Evolutionary conservation across 192 early-diverging fungal genomes (phyloP).

Genomic region (Coemansia sp.): DNA sequence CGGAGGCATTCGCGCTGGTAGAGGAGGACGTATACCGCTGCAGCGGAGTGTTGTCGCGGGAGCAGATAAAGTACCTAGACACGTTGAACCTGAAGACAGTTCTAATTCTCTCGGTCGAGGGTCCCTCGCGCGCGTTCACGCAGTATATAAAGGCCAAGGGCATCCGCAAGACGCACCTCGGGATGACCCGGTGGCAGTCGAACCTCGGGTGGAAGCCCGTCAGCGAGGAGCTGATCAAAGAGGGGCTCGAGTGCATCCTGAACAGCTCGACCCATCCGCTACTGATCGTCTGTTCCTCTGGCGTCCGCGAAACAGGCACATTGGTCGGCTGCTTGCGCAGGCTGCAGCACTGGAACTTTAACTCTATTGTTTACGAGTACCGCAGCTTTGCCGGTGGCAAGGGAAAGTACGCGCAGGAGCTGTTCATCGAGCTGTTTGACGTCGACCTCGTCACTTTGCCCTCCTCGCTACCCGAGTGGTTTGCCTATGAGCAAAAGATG

Average conservation of each 20-base stretch:
- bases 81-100: constrained; percentile 76
- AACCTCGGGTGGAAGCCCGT: constrained; percentile 84
- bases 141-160: constrained; percentile 72
- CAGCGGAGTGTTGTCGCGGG: constrained; percentile 66
- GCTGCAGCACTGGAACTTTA: constrained; percentile 95
- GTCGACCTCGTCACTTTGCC: constrained; percentile 87
- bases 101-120: constrained; percentile 78
- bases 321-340: constrained; percentile 91
- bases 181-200: constrained; percentile 66
- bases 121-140: constrained; percentile 70
- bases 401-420: constrained; percentile 81
- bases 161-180: constrained; percentile 67
- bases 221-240: constrained; percentile 94
- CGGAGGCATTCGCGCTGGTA: constrained; percentile 88
- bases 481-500: constrained; percentile 67
- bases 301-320: constrained; percentile 90
- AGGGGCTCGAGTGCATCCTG: constrained; percentile 84
- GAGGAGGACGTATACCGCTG: constrained; percentile 86
- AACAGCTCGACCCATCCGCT: constrained; percentile 82
- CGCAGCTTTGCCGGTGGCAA: constrained; percentile 90
- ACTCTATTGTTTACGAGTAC: constrained; percentile 95
- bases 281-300: constrained; percentile 90
- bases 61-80: constrained; percentile 79
- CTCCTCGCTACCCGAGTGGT: constrained; percentile 73
- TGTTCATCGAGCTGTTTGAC: constrained; percentile 96